Percentiles rank a stretch among this genome's conserved stretches.
phyloP scores from a whole-genome alignment of 805 yeast species.

The Wickerhamomyces sydowiorum region DNA sequence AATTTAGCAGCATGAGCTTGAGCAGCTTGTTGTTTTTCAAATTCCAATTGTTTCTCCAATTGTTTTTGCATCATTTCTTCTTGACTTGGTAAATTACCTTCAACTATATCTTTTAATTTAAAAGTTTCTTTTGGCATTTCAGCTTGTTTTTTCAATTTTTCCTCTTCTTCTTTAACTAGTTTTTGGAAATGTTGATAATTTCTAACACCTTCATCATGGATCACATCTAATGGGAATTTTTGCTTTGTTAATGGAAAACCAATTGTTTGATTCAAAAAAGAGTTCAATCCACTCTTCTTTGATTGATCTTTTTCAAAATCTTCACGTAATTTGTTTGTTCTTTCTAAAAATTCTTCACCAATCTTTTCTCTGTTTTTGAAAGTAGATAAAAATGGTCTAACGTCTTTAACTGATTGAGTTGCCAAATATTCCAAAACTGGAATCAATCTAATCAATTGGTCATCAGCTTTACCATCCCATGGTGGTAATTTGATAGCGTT shows the following conservation, averaged over 20 bases:
- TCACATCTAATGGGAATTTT: constrained; percentile 70
- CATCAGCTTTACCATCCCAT: constrained; percentile 87
- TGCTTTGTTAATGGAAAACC: constrained; percentile 51
- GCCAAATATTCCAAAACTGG: constrained; percentile 95
- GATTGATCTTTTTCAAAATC: constrained; percentile 57
- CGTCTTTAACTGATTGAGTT: constrained; percentile 78
- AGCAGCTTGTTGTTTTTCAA: constrained; percentile 18
- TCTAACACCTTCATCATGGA: constrained; percentile 89
- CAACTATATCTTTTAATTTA: constrained; percentile 78
- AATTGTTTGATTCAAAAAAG: constrained; percentile 54
- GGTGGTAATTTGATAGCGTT: constrained; percentile 81
- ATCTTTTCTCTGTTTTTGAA: constrained; percentile 62
- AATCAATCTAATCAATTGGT: constrained; percentile 70
- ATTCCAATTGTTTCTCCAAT: constrained; percentile 35
- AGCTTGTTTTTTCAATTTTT: constrained; percentile 54
- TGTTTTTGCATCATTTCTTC: constrained; percentile 50
- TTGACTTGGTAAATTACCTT: constrained; percentile 75
- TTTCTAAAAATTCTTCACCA: constrained; percentile 71
- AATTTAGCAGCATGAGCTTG: background rate
- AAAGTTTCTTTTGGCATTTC: constrained; percentile 77
- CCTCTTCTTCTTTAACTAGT: constrained; percentile 79
- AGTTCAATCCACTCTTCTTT: constrained; percentile 31
- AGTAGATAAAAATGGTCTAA: constrained; percentile 78
- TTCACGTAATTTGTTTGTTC: constrained; percentile 72
- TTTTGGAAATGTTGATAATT: constrained; percentile 80